Evolutionary conservation across 2,329 filamentous ascomycete genomes (phyloP), one percentile per base, ranked within the genome.

Genomic region (Botrytis aclada): DNA sequence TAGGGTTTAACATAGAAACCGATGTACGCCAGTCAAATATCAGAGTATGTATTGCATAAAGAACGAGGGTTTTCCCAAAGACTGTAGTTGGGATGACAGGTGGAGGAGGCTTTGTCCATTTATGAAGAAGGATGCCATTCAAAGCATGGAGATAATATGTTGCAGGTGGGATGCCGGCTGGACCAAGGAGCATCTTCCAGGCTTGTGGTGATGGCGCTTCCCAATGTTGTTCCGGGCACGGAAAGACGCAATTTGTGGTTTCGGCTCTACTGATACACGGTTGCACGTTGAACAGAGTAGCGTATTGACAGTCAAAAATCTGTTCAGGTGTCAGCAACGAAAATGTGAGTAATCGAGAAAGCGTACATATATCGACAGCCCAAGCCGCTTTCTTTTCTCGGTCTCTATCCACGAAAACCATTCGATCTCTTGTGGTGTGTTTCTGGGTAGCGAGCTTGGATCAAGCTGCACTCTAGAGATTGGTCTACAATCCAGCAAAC

Each of bases 401-500:
- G 75, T 78, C 62, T 80, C 78, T n/a, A 77, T 72, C 78, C 78
- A 80, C 16, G 78, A 75, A 34, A 78, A 41, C 78, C 78, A 80
- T 14, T 73, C 69, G 5, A 77, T 74, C 65, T 79, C 74, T 25
- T 58, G 34, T 72, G 76, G 63, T 37, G 74, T 41, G 74, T 71
- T 25, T 73, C 74, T 7, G 18, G 75, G 75, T 34, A 73, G 64
- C 41, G 75, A 72, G 62, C 74, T 76, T 4, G 65, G 71, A 41
- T 77, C 73, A 18, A 74, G 64, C 25, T 76, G 71, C 8, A 77
- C 69, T 51, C 74, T 73, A 6, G 76, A 74, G 0, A 75, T 66
- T 39, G 77, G 75, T 62, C 78, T 74, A 60, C 78, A 79, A 54
- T 80, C 78, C 12, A 80, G 60, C n/a, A 80, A 75, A 0, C 78